Evolutionary conservation across 139 green algal genomes (phyloP).

Genomic region (Desmodesmus armatus): DNA sequence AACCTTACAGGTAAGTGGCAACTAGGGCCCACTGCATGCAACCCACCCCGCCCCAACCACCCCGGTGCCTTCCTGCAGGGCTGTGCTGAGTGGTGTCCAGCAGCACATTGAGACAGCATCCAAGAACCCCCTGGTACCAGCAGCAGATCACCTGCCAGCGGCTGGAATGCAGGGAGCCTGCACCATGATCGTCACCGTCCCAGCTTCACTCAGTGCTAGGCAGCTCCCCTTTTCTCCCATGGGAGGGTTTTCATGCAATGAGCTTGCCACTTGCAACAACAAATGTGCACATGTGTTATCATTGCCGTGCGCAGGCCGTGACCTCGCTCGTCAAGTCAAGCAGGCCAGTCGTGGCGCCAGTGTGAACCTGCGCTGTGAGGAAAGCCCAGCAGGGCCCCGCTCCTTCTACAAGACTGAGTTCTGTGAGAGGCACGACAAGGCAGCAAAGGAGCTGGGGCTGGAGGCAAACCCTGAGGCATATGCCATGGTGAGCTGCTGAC

Average conservation of each 20-base stretch:
- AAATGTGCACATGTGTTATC: background rate
- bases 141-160: background rate
- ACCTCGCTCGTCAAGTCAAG: constrained; percentile 12
- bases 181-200: no score
- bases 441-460: background rate
- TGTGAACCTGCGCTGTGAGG: constrained; percentile 22
- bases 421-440: constrained; percentile 4
- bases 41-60: no score
- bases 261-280: background rate
- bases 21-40: no score
- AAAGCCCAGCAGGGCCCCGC: background rate
- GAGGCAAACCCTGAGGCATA: background rate
- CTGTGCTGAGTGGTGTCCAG: no score
- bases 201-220: no score
- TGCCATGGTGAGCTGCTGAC: constrained; percentile 25
- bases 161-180: background rate
- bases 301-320: constrained; percentile 1
- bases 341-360: constrained; percentile 19
- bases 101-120: no score
- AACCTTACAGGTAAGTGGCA: constrained; percentile 20
- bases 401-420: constrained; percentile 26
- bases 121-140: no score
- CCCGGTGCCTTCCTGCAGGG: no score
- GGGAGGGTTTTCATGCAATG: no score
- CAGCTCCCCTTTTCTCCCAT: no score